phyloP scores from a whole-genome alignment of 352 stramenopile species.

The Phytophthora sp. region DNA sequence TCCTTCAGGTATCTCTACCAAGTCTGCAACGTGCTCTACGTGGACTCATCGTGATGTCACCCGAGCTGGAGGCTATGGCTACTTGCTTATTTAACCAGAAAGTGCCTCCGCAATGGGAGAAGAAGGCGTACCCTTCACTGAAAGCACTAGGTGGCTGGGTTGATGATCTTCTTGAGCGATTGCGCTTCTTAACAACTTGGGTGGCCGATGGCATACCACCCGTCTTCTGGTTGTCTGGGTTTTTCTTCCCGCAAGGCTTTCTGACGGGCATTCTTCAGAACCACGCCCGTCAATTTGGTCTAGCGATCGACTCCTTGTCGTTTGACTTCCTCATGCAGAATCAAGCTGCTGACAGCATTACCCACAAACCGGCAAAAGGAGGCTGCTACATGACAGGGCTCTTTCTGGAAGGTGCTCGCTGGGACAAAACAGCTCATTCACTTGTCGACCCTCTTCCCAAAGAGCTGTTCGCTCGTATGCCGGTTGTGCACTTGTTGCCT shows the following conservation, averaged over 20 bases:
- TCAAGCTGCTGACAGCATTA: slow-evolving; percentile 61
- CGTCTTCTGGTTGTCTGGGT: slow-evolving; percentile 92
- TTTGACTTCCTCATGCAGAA: slow-evolving; percentile 90
- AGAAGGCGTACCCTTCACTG: slow-evolving; percentile 90
- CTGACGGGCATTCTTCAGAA: slow-evolving; percentile 94
- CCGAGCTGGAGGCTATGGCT: slow-evolving; percentile 87
- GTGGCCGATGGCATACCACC: slow-evolving; percentile 75
- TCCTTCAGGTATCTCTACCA: slow-evolving; percentile 73
- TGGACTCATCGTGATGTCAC: slow-evolving; percentile 86
- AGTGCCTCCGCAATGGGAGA: slow-evolving; percentile 88
- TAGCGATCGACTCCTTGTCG: slow-evolving; percentile 93
- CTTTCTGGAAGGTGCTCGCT: slow-evolving; percentile 92
- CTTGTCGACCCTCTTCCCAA: slow-evolving; percentile 91
- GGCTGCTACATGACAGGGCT: slow-evolving; percentile 92
- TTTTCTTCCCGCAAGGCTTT: slow-evolving; percentile 94
- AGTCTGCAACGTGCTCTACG: slow-evolving; percentile 78
- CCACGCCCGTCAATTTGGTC: slow-evolving; percentile 86
- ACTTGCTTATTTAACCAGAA: slow-evolving; percentile 90
- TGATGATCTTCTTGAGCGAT: slow-evolving; percentile 82
- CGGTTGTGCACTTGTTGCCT: slow-evolving; percentile 88
- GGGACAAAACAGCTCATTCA: slow-evolving; percentile 75
- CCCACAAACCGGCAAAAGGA: slow-evolving; percentile 57
- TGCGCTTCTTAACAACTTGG: slow-evolving; percentile 78
- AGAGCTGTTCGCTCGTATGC: slow-evolving; percentile 93
- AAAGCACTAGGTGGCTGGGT: slow-evolving; percentile 91